A percentile compares a stretch with the other conserved stretches of the same genome.
These are phyloP conservation scores for Ottelia alismoides DNA, from an alignment of 106 monocot genomes.

Conservation along the genomic window DNA sequence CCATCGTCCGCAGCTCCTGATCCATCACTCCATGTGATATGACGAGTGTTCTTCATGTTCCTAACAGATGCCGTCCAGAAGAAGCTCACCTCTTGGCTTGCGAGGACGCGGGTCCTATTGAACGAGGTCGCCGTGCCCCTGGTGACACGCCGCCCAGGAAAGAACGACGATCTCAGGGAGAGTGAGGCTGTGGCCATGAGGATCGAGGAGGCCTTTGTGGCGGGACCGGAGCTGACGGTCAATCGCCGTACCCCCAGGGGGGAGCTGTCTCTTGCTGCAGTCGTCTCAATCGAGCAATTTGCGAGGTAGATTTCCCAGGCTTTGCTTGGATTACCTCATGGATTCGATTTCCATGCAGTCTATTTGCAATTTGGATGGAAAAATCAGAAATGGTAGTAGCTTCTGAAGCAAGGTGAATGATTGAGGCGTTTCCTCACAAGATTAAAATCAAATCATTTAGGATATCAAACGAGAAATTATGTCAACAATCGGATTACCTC, in stretches of 20 bases:
- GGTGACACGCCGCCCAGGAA: slow-evolving; percentile 24
- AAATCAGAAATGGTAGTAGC: too few relatives aligned
- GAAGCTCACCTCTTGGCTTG: slow-evolving; percentile 53
- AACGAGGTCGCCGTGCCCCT: slow-evolving; percentile 49
- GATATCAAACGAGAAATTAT: too few relatives aligned
- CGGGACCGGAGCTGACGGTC: slow-evolving; percentile 52
- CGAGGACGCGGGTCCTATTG: slow-evolving; percentile 45
- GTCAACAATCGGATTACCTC: too few relatives aligned
- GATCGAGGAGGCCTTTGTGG: slow-evolving; percentile 32
- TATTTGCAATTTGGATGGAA: too few relatives aligned
- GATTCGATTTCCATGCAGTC: too few relatives aligned
- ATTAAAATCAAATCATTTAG: too few relatives aligned
- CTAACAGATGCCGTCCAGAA: slow-evolving; percentile 48
- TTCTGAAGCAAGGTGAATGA: too few relatives aligned
- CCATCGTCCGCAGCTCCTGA: not conserved
- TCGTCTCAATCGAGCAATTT: slow-evolving; percentile 81
- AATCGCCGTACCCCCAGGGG: slow-evolving; percentile 44
- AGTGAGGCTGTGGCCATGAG: slow-evolving; percentile 15
- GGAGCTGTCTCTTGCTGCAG: slow-evolving; percentile 47
- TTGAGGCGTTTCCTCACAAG: too few relatives aligned
- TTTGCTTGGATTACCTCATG: not conserved
- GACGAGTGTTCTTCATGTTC: not conserved
- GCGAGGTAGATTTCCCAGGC: slow-evolving; percentile 45
- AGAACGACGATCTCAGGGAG: slow-evolving; percentile 5
- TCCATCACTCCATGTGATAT: not conserved